Conservation (phyloP, 2,329 filamentous ascomycete genomes). For the Epichloe typhina region DNA sequence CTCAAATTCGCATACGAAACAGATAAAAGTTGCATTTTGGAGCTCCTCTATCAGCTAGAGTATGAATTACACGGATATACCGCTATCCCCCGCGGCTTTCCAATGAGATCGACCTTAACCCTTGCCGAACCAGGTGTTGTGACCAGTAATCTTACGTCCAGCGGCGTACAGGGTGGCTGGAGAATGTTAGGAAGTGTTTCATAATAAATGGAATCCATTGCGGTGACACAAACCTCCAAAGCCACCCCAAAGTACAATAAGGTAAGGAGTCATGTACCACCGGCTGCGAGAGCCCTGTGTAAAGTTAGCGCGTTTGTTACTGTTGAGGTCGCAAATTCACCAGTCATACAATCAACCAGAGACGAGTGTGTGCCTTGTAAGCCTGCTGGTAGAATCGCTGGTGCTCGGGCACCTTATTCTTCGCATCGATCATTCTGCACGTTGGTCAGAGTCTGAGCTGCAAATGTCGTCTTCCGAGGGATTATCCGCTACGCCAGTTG, state of each 20-base stretch:
- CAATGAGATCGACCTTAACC: constrained; percentile 21
- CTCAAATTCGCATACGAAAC: background rate
- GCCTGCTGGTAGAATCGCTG: constrained; percentile 65
- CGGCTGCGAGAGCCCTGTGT: constrained; percentile 50
- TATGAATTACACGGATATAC: background rate
- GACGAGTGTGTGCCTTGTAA: constrained; percentile 52
- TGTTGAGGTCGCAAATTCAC: constrained; percentile 1
- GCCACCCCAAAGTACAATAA: constrained; percentile 48
- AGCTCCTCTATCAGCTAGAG: background rate
- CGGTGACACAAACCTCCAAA: constrained; percentile 40
- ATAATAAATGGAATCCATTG: background rate
- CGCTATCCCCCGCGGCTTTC: background rate
- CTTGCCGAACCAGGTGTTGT: constrained; percentile 66
- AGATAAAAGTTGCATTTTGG: background rate
- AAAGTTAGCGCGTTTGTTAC: constrained; percentile 5
- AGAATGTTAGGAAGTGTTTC: background rate
- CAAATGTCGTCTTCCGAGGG: background rate
- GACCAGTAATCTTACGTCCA: constrained; percentile 57
- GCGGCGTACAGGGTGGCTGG: constrained; percentile 56
- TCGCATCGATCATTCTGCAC: constrained; percentile 51
- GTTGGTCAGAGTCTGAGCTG: constrained; percentile 5
- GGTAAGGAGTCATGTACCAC: constrained; percentile 55
- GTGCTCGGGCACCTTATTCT: constrained; percentile 63
- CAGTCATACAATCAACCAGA: constrained; percentile 63
- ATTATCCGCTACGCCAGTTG: background rate